A percentile compares a stretch with the other conserved stretches of the same genome.
Conservation (phyloP, 306 rosid genomes). For the Dalbergia oliveri region DNA sequence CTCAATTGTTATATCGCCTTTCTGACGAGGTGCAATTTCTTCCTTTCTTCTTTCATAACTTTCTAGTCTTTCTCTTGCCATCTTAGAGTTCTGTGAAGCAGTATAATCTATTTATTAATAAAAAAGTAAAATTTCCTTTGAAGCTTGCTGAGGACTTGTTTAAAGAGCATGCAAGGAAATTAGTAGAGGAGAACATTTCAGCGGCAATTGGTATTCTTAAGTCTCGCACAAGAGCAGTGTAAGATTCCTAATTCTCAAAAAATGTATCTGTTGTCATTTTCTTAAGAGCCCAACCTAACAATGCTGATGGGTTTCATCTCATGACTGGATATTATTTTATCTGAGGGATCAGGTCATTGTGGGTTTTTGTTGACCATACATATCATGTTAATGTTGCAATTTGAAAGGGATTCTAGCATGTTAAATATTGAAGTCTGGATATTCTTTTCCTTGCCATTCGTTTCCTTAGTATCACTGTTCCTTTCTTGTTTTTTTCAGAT, state of each 20-base stretch:
- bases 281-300: background rate
- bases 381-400: conserved; percentile 23
- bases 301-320: conserved; percentile 36
- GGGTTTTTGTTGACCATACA: conserved; percentile 24
- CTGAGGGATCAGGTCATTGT: conserved; percentile 35
- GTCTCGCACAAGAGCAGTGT: conserved; percentile 88
- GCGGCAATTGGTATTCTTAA: conserved; percentile 69
- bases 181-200: conserved; percentile 83
- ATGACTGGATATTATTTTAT: conserved; percentile 13
- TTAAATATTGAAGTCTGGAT: conserved; percentile 22
- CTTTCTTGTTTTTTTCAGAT: conserved; percentile 8
- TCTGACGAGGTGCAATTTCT: conserved; percentile 79
- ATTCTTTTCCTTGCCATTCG: conserved; percentile 21
- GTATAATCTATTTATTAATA: conserved; percentile 40
- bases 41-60: conserved; percentile 31
- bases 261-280: conserved; percentile 24
- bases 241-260: conserved; percentile 45
- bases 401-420: conserved; percentile 22
- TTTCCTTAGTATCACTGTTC: conserved; percentile 24
- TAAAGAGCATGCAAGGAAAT: conserved; percentile 75
- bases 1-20: conserved; percentile 69
- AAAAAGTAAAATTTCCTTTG: conserved; percentile 44
- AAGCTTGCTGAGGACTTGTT: conserved; percentile 89
- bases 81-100: conserved; percentile 29
- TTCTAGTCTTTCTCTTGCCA: background rate